Conservation (phyloP, 1,284 basidiomycete genomes). For the Fistulinella cinereoalba region DNA sequence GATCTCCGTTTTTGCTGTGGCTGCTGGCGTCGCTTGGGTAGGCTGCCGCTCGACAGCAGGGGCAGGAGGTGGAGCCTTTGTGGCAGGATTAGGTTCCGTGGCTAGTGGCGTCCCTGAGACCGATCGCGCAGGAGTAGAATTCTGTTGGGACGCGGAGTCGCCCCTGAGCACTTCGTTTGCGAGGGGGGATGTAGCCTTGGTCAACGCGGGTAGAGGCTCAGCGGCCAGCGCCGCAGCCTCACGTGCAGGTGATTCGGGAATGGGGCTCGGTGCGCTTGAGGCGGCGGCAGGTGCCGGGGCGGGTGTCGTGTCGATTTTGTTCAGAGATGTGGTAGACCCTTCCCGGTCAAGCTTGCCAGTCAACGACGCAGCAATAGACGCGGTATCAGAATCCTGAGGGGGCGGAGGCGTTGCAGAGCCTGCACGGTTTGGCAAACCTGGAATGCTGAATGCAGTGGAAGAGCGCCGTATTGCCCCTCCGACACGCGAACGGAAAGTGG, state of each 20-base stretch:
- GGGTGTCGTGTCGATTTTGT: constrained; percentile 28
- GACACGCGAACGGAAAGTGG: constrained; percentile 33
- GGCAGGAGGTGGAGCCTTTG: constrained; percentile 10
- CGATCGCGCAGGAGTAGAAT: constrained; percentile 19
- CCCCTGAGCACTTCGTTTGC: constrained; percentile 21
- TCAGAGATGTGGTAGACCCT: constrained; percentile 27
- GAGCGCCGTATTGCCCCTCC: constrained; percentile 33
- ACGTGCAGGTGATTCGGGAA: constrained; percentile 53
- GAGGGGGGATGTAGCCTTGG: constrained; percentile 31
- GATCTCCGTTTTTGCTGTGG: constrained; percentile 7
- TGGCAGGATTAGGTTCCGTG: constrained; percentile 12
- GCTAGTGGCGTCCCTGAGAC: constrained; percentile 18
- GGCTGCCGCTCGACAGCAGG: background rate
- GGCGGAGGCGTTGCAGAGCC: constrained; percentile 26
- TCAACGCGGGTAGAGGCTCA: constrained; percentile 20
- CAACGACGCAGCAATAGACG: constrained; percentile 25
- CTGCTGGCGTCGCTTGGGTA: background rate
- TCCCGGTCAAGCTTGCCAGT: constrained; percentile 30
- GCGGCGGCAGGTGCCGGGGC: constrained; percentile 11
- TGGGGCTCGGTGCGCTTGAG: constrained; percentile 44
- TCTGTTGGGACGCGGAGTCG: constrained; percentile 13
- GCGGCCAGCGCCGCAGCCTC: constrained; percentile 42
- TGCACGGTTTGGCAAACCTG: constrained; percentile 27
- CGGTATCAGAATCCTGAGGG: constrained; percentile 33
- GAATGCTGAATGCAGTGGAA: constrained; percentile 33